These are phyloP conservation scores for Coniferiporia sulphurascens DNA, from an alignment of 1,284 basidiomycete species.

Conservation along the genomic window DNA sequence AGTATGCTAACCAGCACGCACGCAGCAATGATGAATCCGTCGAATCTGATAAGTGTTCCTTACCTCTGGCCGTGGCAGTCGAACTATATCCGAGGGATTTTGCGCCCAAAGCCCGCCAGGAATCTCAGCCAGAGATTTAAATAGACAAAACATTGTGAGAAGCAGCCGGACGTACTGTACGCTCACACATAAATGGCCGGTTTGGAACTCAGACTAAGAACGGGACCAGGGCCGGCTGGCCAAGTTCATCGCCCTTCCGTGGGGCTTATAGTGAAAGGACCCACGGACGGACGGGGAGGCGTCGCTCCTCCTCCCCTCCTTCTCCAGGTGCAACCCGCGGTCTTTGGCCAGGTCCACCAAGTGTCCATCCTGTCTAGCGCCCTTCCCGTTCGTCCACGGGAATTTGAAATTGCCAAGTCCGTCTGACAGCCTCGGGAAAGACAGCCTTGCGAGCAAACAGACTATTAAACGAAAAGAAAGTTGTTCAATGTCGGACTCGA, in stretches of 20 bases:
- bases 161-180: background rate
- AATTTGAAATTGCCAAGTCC: background rate
- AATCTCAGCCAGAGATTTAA: background rate
- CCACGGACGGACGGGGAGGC: background rate
- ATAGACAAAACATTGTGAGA: background rate
- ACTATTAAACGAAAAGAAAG: background rate
- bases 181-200: background rate
- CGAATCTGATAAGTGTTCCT: background rate
- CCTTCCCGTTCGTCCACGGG: background rate
- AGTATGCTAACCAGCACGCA: background rate
- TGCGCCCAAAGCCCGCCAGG: background rate
- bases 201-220: background rate
- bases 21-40: background rate
- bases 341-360: background rate
- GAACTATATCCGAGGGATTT: background rate
- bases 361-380: background rate
- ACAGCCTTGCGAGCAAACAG: background rate
- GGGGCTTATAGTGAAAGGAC: background rate
- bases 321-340: background rate
- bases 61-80: background rate
- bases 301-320: background rate
- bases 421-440: background rate
- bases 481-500: constrained; percentile 18
- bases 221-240: background rate
- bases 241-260: background rate